Evolutionary conservation across 805 yeast genomes (phyloP).

Genomic region (Candida mattraensis): DNA sequence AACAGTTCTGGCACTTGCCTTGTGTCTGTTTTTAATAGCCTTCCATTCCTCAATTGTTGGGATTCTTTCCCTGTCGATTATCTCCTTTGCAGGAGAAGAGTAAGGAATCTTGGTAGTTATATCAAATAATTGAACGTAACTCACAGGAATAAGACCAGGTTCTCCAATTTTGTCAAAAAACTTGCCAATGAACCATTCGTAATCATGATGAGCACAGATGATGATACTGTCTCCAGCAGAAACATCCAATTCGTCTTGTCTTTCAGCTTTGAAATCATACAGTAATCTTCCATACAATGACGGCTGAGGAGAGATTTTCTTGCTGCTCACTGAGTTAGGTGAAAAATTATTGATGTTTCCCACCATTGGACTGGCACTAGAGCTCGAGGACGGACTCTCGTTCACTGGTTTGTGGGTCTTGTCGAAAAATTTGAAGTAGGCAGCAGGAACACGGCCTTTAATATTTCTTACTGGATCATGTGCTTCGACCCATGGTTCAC

Average conservation of each 20-base stretch:
- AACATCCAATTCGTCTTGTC: conserved; percentile 82
- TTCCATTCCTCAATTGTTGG: conserved; percentile 98
- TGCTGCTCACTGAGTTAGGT: conserved; percentile 34
- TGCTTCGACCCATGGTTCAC: conserved; percentile 75
- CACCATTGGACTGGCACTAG: conserved; percentile 20
- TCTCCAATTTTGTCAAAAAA: conserved; percentile 95
- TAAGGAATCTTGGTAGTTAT: conserved; percentile 62
- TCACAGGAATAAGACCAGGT: conserved; percentile 93
- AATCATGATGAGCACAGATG: conserved; percentile 93
- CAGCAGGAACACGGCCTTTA: conserved; percentile 84
- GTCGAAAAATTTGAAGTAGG: conserved; percentile 77
- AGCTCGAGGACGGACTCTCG: conserved; percentile 18
- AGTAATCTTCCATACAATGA: conserved; percentile 78
- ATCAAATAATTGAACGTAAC: conserved; percentile 84
- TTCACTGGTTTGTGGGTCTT: conserved; percentile 46
- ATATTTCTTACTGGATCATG: conserved; percentile 77
- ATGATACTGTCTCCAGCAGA: conserved; percentile 84
- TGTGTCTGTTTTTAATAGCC: conserved; percentile 82
- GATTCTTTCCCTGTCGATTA: conserved; percentile 61
- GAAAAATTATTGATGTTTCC: conserved; percentile 12
- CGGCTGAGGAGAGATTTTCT: conserved; percentile 26
- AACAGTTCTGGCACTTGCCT: conserved; percentile 69
- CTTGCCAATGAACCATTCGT: conserved; percentile 97
- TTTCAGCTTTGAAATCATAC: conserved; percentile 82
- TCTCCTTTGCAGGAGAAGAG: conserved; percentile 46